Evolutionary conservation across 345 rosid species (phyloP).

Genomic region (Citrus sinensis): DVS_A1.0 CM039162.1:6400501-6401000

Average conservation of each 20-base stretch:
- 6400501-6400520: slow-evolving; percentile 67
- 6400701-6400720: neutral
- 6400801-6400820: slow-evolving; percentile 53
- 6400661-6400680: neutral
- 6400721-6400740: slow-evolving; percentile 36
- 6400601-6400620: slow-evolving; percentile 82
- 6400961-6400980: slow-evolving; percentile 73
- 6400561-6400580: slow-evolving; percentile 84
- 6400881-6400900: slow-evolving; percentile 54
- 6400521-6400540: slow-evolving; percentile 67
- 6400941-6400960: slow-evolving; percentile 81
- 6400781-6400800: slow-evolving; percentile 15
- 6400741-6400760: slow-evolving; percentile 75
- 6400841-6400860: slow-evolving; percentile 78
- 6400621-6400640: slow-evolving; percentile 62
- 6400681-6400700: no score
- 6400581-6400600: slow-evolving; percentile 87
- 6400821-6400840: slow-evolving; percentile 77
- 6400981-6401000: slow-evolving; percentile 72
- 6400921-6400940: slow-evolving; percentile 71
- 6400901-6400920: slow-evolving; percentile 70
- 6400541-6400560: slow-evolving; percentile 71
- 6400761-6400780: slow-evolving; percentile 75
- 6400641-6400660: neutral
- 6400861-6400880: slow-evolving; percentile 52